phyloP scores from a whole-genome alignment of 306 rosid genomes.

The Sindora glabra region DNA sequence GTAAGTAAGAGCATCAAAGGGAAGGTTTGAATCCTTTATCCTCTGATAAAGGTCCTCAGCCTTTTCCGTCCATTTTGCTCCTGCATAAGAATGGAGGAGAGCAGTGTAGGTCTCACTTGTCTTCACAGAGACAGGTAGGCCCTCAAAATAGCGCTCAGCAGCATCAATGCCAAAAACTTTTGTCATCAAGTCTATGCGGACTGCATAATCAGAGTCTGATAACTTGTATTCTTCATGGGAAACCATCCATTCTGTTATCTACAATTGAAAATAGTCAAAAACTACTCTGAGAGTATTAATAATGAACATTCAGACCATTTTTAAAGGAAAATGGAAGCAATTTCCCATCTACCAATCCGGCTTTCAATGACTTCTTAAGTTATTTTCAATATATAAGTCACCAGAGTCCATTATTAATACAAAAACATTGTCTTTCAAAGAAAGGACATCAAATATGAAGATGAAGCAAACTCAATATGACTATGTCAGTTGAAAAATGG shows the following conservation, averaged over 20 bases:
- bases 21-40: conserved; percentile 46
- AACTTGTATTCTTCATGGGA: conserved; percentile 44
- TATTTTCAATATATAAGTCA: background rate
- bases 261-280: conserved; percentile 29
- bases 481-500: no score
- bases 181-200: conserved; percentile 79
- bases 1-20: conserved; percentile 59
- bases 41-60: conserved; percentile 69
- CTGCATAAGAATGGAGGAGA: conserved; percentile 83
- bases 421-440: background rate
- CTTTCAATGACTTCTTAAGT: background rate
- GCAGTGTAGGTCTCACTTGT: conserved; percentile 76
- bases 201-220: conserved; percentile 67
- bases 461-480: no score
- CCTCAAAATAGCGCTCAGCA: conserved; percentile 88
- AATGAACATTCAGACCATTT: background rate
- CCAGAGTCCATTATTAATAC: background rate
- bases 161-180: conserved; percentile 90
- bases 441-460: background rate
- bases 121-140: conserved; percentile 49
- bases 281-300: background rate
- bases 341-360: background rate
- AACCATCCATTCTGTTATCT: conserved; percentile 95
- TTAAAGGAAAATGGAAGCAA: background rate
- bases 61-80: conserved; percentile 64